Evolutionary conservation across 768 basidiomycete species (phyloP).

Genomic region (Mycena amicta): DNA sequence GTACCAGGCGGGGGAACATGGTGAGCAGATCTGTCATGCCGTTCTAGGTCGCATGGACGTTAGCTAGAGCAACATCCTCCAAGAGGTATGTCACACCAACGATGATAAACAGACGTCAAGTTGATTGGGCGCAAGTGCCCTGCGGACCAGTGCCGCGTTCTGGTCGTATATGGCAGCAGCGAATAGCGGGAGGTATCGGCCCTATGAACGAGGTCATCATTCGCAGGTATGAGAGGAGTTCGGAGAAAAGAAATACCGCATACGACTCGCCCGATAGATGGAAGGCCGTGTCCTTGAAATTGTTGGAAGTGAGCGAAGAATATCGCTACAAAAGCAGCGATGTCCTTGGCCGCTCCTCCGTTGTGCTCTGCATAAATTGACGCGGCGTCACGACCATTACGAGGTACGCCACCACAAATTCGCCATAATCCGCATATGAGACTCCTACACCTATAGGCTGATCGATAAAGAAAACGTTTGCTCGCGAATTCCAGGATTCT

Average conservation of each 20-base stretch:
- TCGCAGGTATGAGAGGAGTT: no score
- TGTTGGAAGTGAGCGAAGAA: not conserved
- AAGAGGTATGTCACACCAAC: no score
- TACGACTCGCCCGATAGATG: slow-evolving; percentile 56
- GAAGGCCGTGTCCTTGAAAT: not conserved
- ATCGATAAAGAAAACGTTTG: not conserved
- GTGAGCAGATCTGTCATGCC: no score
- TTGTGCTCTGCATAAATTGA: not conserved
- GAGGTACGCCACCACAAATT: not conserved
- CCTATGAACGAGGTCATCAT: not conserved
- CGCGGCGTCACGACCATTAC: not conserved
- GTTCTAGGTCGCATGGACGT: no score
- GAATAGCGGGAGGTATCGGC: not conserved
- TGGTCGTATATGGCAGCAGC: not conserved
- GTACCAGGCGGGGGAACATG: no score
- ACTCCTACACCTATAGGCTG: not conserved
- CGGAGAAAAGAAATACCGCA: slow-evolving; percentile 43
- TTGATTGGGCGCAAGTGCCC: no score
- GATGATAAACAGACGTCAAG: no score
- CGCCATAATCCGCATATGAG: not conserved
- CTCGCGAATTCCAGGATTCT: no score
- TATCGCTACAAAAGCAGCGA: not conserved
- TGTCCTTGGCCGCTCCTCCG: not conserved
- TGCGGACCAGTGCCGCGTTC: not conserved
- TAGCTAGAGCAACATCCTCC: no score